phyloP scores from a whole-genome alignment of 2,329 filamentous ascomycete species.

The Sodiomyces alkalinus region DNA sequence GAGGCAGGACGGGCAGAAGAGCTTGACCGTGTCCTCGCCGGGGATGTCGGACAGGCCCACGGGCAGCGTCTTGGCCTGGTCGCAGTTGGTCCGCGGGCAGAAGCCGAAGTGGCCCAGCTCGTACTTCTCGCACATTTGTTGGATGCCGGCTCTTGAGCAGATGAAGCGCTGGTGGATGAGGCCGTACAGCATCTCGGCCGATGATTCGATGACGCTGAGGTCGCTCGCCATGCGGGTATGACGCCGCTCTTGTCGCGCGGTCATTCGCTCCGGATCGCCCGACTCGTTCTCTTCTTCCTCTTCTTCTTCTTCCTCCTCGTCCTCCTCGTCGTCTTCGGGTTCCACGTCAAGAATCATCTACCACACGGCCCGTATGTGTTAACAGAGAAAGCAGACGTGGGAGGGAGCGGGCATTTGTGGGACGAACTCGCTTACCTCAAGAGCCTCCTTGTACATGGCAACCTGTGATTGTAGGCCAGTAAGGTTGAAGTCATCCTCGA shows the following conservation, averaged over 20 bases:
- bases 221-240: constrained; percentile 79
- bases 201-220: constrained; percentile 88
- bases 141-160: constrained; percentile 87
- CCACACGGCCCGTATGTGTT: too few relatives aligned
- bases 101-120: constrained; percentile 90
- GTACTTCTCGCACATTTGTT: constrained; percentile 99
- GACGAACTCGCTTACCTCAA: constrained; percentile 49
- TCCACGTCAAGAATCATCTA: constrained; percentile 97
- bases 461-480: constrained; percentile 92
- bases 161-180: constrained; percentile 98
- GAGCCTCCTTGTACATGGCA: constrained; percentile 95
- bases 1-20: constrained; percentile 92
- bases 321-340: constrained; percentile 83
- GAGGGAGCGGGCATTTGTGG: neutral
- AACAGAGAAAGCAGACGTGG: neutral
- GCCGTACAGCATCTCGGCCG: constrained; percentile 94
- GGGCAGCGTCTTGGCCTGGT: constrained; percentile 76
- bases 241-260: constrained; percentile 46
- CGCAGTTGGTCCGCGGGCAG: constrained; percentile 89
- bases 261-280: constrained; percentile 41
- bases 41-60: constrained; percentile 91
- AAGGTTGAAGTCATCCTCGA: constrained; percentile 98
- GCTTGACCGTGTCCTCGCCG: constrained; percentile 92
- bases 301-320: constrained; percentile 65
- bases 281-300: constrained; percentile 60